phyloP scores from a whole-genome alignment of 2,329 filamentous ascomycete genomes.

The Leptographium radiaticola region DNA sequence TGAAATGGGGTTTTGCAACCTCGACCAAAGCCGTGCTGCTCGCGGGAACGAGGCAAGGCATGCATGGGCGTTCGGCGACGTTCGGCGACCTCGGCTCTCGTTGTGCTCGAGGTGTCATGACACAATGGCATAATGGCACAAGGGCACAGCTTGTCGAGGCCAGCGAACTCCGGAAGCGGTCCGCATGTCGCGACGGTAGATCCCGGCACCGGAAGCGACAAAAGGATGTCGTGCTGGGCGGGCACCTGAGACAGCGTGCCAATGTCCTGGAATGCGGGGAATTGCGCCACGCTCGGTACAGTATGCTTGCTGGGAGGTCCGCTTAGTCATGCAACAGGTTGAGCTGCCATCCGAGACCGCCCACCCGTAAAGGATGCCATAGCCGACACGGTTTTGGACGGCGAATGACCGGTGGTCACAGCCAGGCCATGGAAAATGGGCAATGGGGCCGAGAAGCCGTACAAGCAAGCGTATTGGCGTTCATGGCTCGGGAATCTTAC shows the following conservation, averaged over 20 bases:
- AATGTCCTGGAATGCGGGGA: slow-evolving; percentile 36
- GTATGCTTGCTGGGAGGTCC: slow-evolving; percentile 12
- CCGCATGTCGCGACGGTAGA: slow-evolving; percentile 33
- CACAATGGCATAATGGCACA: too few species aligned
- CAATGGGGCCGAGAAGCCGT: slow-evolving; percentile 31
- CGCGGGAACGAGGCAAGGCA: slow-evolving; percentile 17
- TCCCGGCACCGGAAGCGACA: slow-evolving; percentile 36
- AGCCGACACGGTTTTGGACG: slow-evolving; percentile 48
- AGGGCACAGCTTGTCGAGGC: too few species aligned
- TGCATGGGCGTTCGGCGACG: slow-evolving; percentile 11
- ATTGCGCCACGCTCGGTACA: slow-evolving; percentile 36
- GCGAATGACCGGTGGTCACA: slow-evolving; percentile 29
- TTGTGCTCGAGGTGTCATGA: slow-evolving; percentile 17
- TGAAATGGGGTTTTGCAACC: too few species aligned
- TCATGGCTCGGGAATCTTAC: slow-evolving; percentile 13
- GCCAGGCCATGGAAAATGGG: slow-evolving; percentile 29
- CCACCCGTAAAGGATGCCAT: slow-evolving; percentile 29
- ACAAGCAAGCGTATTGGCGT: slow-evolving; percentile 24
- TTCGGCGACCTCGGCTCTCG: slow-evolving; percentile 16
- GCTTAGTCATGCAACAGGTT: slow-evolving; percentile 45
- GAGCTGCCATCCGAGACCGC: slow-evolving; percentile 39
- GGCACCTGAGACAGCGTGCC: slow-evolving; percentile 19
- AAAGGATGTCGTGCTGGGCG: slow-evolving; percentile 37
- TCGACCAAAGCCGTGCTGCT: slow-evolving; percentile 12
- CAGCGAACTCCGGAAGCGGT: slow-evolving; percentile 29